Evolutionary conservation across 1,139 yeast species (phyloP).

Genomic region (Pichiaceae sp.): DNA sequence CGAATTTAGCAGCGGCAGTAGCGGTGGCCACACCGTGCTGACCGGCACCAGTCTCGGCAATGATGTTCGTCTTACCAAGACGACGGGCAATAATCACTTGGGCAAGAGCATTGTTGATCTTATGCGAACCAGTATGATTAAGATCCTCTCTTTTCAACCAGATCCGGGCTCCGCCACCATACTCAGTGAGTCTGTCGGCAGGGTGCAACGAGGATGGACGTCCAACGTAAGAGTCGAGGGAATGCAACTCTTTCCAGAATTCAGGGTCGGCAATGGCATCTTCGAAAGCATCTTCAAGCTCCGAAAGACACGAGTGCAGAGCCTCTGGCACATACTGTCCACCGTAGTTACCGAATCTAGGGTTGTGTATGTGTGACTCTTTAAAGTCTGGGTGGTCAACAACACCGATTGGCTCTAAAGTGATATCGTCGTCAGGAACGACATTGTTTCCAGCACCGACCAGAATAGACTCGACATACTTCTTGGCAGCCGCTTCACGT

Average conservation of each 20-base stretch:
- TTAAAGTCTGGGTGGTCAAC: constrained; percentile 32
- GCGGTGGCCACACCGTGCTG: constrained; percentile 99
- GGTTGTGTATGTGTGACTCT: constrained; percentile 53
- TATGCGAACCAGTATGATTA: constrained; percentile 97
- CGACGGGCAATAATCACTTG: constrained; percentile 89
- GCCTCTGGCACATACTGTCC: constrained; percentile 99
- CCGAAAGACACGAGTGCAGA: constrained; percentile 80
- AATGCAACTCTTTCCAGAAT: constrained; percentile 88
- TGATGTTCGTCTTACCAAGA: constrained; percentile 81
- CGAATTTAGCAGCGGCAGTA: constrained; percentile 97
- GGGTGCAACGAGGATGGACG: constrained; percentile 90
- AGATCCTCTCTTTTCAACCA: constrained; percentile 98
- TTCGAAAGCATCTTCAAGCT: constrained; percentile 82
- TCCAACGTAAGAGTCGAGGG: constrained; percentile 84
- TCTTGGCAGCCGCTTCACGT: constrained; percentile 52
- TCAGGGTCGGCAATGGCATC: constrained; percentile 78
- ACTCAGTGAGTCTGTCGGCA: constrained; percentile 83
- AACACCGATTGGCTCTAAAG: constrained; percentile 15
- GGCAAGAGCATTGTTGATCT: constrained; percentile 92
- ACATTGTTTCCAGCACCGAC: constrained; percentile 41
- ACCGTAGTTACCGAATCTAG: constrained; percentile 90
- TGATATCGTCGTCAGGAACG: constrained; percentile 22
- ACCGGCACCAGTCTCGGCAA: constrained; percentile 99
- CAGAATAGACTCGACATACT: constrained; percentile 62
- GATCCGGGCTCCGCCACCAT: constrained; percentile 94